phyloP scores from a whole-genome alignment of 306 rosid species.

The Erythrophleum fordii region DNA sequence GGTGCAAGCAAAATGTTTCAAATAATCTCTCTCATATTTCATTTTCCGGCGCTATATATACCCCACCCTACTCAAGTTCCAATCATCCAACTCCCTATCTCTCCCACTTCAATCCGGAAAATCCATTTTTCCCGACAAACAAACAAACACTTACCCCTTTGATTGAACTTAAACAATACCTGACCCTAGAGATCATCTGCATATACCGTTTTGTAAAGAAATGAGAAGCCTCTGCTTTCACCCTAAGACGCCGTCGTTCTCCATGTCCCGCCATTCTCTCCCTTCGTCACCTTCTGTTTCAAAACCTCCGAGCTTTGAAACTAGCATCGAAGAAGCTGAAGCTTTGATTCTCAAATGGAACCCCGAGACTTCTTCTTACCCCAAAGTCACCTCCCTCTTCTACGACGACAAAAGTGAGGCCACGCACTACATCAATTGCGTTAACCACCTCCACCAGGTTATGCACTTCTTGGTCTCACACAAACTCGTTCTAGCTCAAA shows the following conservation, averaged over 20 bases:
- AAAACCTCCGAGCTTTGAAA: conserved; percentile 35
- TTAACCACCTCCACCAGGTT: conserved; percentile 62
- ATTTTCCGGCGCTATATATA: no score
- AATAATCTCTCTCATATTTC: no score
- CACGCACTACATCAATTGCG: conserved; percentile 48
- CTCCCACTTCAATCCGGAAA: background rate
- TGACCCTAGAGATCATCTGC: background rate
- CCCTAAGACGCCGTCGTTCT: conserved; percentile 47
- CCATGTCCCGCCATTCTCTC: conserved; percentile 35
- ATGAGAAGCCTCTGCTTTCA: conserved; percentile 55
- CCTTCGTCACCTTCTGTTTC: conserved; percentile 30
- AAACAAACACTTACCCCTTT: background rate
- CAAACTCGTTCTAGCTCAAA: conserved; percentile 54
- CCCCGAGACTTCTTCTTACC: conserved; percentile 56
- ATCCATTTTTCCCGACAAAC: background rate
- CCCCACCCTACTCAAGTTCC: background rate
- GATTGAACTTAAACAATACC: no score
- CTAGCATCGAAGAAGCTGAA: conserved; percentile 51
- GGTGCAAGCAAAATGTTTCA: no score
- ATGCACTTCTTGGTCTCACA: conserved; percentile 67
- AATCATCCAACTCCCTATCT: background rate
- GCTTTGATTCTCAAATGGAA: conserved; percentile 67
- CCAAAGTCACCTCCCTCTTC: conserved; percentile 73
- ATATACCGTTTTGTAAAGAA: background rate
- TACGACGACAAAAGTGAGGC: conserved; percentile 62